phyloP scores from a whole-genome alignment of 768 basidiomycete genomes.

The Russula vinacea region DNA sequence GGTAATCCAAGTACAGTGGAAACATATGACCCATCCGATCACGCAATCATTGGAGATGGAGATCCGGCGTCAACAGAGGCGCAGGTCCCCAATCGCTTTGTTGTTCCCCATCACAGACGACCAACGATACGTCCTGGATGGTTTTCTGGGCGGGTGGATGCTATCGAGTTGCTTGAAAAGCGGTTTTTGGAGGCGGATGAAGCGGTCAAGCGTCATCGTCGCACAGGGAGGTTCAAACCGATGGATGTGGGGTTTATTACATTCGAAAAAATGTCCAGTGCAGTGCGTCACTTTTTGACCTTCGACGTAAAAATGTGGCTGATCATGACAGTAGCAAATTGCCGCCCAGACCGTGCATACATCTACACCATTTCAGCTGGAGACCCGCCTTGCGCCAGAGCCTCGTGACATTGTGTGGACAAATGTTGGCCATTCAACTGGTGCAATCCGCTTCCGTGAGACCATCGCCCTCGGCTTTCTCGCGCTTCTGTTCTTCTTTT shows the following conservation, averaged over 20 bases:
- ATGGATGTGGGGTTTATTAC: conserved; percentile 92
- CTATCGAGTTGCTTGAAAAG: conserved; percentile 81
- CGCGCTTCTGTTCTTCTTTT: conserved; percentile 76
- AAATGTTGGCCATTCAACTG: conserved; percentile 69
- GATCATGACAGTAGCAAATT: conserved; percentile 57
- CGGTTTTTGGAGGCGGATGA: conserved; percentile 82
- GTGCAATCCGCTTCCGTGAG: conserved; percentile 61
- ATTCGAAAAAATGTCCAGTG: conserved; percentile 92
- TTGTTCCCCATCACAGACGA: conserved; percentile 69
- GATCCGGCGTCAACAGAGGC: conserved; percentile 56
- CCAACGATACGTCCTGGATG: conserved; percentile 74
- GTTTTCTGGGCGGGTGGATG: conserved; percentile 79
- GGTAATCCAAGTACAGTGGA: conserved; percentile 90
- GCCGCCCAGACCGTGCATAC: conserved; percentile 83
- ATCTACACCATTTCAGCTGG: conserved; percentile 58
- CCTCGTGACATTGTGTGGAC: conserved; percentile 96
- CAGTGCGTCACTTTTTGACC: conserved; percentile 48
- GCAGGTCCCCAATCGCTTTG: conserved; percentile 50
- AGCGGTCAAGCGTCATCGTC: conserved; percentile 68
- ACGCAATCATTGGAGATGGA: conserved; percentile 47
- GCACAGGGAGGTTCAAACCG: conserved; percentile 70
- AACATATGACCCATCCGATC: conserved; percentile 70
- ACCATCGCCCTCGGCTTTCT: conserved; percentile 67
- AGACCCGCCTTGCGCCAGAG: conserved; percentile 81
- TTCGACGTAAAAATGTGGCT: not conserved